Percentiles rank a stretch among this genome's conserved stretches.
Conservation (phyloP, 306 rosid species). For the Boehmeria nivea region DNA sequence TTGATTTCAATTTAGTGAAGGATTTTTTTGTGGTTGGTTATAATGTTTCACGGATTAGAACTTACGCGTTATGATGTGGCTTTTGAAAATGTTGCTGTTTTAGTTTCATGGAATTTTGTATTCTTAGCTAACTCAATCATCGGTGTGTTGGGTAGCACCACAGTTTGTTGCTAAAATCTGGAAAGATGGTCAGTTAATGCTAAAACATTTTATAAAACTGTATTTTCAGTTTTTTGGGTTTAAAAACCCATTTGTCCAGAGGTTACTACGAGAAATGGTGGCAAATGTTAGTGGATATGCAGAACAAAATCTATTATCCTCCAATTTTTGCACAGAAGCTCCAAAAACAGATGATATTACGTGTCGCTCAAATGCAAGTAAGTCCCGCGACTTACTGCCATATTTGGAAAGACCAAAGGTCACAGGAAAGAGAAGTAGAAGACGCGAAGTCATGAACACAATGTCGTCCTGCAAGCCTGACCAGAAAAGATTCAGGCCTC, state of each 20-base stretch:
- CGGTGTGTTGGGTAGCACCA: neutral
- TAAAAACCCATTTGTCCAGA: conserved; percentile 63
- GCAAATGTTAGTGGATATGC: conserved; percentile 52
- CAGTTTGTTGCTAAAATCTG: conserved; percentile 5
- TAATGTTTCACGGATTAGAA: neutral
- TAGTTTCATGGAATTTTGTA: neutral
- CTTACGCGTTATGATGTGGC: neutral
- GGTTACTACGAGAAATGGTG: conserved; percentile 69
- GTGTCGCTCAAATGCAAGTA: conserved; percentile 24
- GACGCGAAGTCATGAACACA: conserved; percentile 24
- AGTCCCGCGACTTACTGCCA: conserved; percentile 34
- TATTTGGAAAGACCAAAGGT: conserved; percentile 22
- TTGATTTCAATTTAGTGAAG: no score
- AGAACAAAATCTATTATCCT: conserved; percentile 34
- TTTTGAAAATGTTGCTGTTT: neutral
- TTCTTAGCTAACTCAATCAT: neutral
- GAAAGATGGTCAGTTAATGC: neutral
- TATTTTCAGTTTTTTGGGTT: conserved; percentile 80
- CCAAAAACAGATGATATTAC: conserved; percentile 28
- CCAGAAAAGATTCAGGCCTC: conserved; percentile 35
- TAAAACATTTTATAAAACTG: conserved; percentile 12
- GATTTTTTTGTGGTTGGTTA: neutral
- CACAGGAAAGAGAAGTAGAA: conserved; percentile 61
- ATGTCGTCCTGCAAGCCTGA: conserved; percentile 25
- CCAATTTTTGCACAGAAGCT: conserved; percentile 29